phyloP scores from a whole-genome alignment of 306 rosid genomes.

The Cicer pinnatifidum region DNA sequence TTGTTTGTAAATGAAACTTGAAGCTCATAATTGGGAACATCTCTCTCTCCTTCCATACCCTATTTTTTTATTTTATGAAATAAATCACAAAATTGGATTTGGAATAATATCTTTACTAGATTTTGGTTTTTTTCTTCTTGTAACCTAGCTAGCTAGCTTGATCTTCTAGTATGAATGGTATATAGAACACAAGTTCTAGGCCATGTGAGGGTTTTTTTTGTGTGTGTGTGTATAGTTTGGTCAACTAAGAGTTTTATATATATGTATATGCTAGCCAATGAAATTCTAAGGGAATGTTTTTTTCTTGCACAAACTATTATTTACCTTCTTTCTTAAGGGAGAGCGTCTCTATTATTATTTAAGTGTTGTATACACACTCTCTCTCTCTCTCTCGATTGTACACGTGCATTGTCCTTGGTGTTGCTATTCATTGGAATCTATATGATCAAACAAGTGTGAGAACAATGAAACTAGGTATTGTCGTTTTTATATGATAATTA shows the following conservation, averaged over 20 bases:
- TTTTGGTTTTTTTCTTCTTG: conserved; percentile 10
- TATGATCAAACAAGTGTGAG: conserved; percentile 26
- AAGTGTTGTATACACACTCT: conserved; percentile 40
- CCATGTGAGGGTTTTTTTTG: conserved; percentile 25
- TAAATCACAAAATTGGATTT: conserved; percentile 23
- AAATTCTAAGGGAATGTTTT: conserved; percentile 60
- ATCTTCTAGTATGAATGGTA: background rate
- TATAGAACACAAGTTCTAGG: conserved; percentile 15
- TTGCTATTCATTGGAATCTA: conserved; percentile 40
- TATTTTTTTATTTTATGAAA: background rate
- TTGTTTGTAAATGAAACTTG: conserved; percentile 70
- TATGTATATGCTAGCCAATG: conserved; percentile 11
- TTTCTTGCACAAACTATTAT: conserved; percentile 41
- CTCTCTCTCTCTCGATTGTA: conserved; percentile 52
- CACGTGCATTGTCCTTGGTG: conserved; percentile 56
- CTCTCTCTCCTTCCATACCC: conserved; percentile 73
- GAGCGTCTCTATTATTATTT: conserved; percentile 42
- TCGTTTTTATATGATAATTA: conserved; percentile 12
- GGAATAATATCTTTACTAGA: conserved; percentile 13
- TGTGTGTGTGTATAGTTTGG: conserved; percentile 48
- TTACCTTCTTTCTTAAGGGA: conserved; percentile 50
- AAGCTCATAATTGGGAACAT: conserved; percentile 61
- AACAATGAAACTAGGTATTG: conserved; percentile 40
- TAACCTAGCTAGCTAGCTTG: conserved; percentile 12
- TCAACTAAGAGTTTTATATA: conserved; percentile 48